Evolutionary conservation across 257 asterid genomes (phyloP), one percentile per base, ranked within the genome.

Genomic region (Fraxinus cuspidata): DNA sequence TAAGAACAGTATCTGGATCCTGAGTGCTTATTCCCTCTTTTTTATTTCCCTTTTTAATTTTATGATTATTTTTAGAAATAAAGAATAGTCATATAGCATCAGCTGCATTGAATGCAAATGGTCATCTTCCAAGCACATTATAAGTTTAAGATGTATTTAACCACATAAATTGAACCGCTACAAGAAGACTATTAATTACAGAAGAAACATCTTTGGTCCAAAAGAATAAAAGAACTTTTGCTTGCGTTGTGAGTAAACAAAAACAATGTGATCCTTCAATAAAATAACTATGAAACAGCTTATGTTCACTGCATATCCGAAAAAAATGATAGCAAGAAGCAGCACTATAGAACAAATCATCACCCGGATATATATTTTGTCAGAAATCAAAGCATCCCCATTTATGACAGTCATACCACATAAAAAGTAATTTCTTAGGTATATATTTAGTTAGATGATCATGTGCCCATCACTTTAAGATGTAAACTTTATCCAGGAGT

Each of bases 391-490:
- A 25, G 38, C 29, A 13, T 32, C 31, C 80, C 77, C 49, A 31
- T 28, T 31, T 27, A 49, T 78, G 73, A 75, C 70, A 68, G 63
- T 47, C 77, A 76, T 77, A 19, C 66, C 34, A 64, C 25, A 21
- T 29, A 58, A 47, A 67, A 35, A 60, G 16, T 34, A 71, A 49
- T 75, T 78, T 73, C 21, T 18, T 53, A 9, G 25, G n/a, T 21
- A 21, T n/a, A 21, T 60, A 5, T 25, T 23, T 10, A 51, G 32
- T 60, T 21, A 63, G 32, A 12, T 63, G 28, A 63, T 63, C 32
- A 27, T 9, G 34, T 63, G 51, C 29, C 34, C 34, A 63, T 63
- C 69, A 63, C 34, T 23, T 23, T 63, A 4, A 63, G 69, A 23
- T 23, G 34, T 63, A 3, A 63, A 23, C 18, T 63, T 42, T n/a